These are phyloP conservation scores for Annulohypoxylon bovei DNA, from an alignment of 495 filamentous ascomycete genomes.

Conservation along the genomic window DNA sequence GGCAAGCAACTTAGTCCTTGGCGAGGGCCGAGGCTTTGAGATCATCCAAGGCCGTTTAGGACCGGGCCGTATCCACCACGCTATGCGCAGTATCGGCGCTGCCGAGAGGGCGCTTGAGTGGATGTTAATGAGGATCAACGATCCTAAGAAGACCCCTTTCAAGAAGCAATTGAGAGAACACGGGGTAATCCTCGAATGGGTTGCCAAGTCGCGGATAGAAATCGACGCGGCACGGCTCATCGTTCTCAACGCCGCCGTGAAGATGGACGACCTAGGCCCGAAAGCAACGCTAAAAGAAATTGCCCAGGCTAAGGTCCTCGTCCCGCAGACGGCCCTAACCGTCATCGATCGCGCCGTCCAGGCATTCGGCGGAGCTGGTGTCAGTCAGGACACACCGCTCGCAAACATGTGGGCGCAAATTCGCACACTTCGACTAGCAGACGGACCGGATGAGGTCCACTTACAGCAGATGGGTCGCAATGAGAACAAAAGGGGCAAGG, in stretches of 20 bases:
- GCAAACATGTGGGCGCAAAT: constrained; percentile 87
- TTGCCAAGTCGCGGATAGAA: constrained; percentile 87
- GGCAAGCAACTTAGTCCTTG: constrained; percentile 79
- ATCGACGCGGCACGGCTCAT: constrained; percentile 88
- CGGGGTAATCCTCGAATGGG: constrained; percentile 93
- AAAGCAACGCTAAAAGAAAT: constrained; percentile 86
- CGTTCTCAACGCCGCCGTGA: constrained; percentile 88
- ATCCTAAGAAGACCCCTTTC: constrained; percentile 85
- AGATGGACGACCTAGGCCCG: constrained; percentile 83
- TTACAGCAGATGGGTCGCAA: constrained; percentile 87
- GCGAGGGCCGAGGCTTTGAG: constrained; percentile 92
- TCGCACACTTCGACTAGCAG: constrained; percentile 83
- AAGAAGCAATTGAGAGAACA: constrained; percentile 81
- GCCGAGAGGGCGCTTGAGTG: constrained; percentile 87
- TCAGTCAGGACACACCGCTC: constrained; percentile 90
- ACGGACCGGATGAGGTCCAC: constrained; percentile 95
- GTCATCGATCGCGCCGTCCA: constrained; percentile 92
- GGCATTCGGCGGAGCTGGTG: constrained; percentile 83
- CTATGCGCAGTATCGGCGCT: constrained; percentile 89
- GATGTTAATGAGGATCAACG: constrained; percentile 90
- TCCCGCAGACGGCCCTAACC: constrained; percentile 76
- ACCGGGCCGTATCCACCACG: constrained; percentile 92
- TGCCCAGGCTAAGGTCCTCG: constrained; percentile 86
- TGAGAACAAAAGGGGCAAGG: constrained; percentile 77
- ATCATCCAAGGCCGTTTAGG: constrained; percentile 95